phyloP scores from a whole-genome alignment of 768 basidiomycete species.

The Termitomyces sp. region DNA sequence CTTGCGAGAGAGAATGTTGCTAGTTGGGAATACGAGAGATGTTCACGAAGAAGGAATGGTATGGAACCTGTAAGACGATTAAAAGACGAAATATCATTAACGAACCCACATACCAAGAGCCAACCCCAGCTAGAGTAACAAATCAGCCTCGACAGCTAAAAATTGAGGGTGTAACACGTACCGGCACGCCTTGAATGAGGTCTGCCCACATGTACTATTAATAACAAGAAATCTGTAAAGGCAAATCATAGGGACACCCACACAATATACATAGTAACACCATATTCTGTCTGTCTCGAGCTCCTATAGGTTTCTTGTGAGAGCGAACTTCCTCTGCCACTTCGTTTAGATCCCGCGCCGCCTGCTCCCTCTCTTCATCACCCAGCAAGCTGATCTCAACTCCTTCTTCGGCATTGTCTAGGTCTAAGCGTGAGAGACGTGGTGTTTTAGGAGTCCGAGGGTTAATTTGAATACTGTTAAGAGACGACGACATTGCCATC shows the following conservation, averaged over 20 bases:
- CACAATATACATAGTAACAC: constrained; percentile 81
- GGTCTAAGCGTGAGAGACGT: constrained; percentile 28
- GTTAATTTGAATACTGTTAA: constrained; percentile 53
- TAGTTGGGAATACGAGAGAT: constrained; percentile 95
- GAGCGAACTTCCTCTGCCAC: constrained; percentile 24
- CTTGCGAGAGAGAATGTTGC: constrained; percentile 89
- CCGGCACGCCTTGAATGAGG: constrained; percentile 85
- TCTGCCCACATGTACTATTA: constrained; percentile 32
- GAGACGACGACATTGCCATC: constrained; percentile 51
- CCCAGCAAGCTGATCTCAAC: constrained; percentile 58
- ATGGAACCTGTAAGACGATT: constrained; percentile 63
- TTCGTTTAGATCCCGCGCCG: constrained; percentile 37
- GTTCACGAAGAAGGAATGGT: constrained; percentile 92
- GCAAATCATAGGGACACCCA: constrained; percentile 34
- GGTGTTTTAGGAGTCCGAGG: constrained; percentile 47
- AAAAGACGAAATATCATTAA: neutral
- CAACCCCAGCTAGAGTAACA: constrained; percentile 60
- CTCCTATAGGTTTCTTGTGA: constrained; percentile 47
- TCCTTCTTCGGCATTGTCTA: constrained; percentile 41
- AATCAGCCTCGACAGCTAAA: constrained; percentile 6
- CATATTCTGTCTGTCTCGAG: constrained; percentile 82
- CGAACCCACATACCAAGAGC: constrained; percentile 61
- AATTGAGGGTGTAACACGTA: constrained; percentile 32
- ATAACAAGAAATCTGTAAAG: constrained; percentile 1
- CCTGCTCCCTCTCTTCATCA: constrained; percentile 46